Evolutionary conservation across 176 grass and related monocot species (phyloP).

Genomic region (Triticum monococcum): DNA sequence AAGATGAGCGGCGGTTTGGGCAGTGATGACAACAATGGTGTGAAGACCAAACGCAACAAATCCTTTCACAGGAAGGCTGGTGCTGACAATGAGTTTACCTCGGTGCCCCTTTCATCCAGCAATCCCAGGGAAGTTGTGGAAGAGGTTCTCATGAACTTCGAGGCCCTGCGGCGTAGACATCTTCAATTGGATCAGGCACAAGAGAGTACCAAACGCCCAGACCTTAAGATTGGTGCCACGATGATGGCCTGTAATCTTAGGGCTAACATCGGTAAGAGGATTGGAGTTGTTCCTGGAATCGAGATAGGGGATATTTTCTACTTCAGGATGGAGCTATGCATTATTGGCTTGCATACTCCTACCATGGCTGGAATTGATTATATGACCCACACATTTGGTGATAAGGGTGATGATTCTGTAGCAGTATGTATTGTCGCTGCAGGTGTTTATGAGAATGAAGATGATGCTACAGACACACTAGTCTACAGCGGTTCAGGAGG

Average conservation of each 20-base stretch:
- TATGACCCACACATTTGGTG: constrained; percentile 58
- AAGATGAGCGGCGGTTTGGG: constrained; percentile 7
- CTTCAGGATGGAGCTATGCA: constrained; percentile 84
- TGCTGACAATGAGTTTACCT: constrained; percentile 27
- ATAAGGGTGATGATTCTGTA: constrained; percentile 75
- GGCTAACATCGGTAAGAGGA: constrained; percentile 63
- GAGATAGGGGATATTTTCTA: constrained; percentile 95
- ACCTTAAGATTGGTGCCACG: constrained; percentile 67
- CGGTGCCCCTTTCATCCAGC: constrained; percentile 38
- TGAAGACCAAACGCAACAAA: constrained; percentile 45
- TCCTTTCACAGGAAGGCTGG: constrained; percentile 27
- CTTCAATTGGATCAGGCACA: constrained; percentile 77
- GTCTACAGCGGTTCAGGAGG: constrained; percentile 87
- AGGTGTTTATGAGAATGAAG: constrained; percentile 87
- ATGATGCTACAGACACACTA: constrained; percentile 75
- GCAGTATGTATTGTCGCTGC: constrained; percentile 87
- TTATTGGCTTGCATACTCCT: constrained; percentile 78
- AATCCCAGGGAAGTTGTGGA: constrained; percentile 71
- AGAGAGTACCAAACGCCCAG: constrained; percentile 57
- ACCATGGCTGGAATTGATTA: constrained; percentile 98
- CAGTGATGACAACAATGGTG: constrained; percentile 10
- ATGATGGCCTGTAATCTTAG: constrained; percentile 61
- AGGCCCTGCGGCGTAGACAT: constrained; percentile 74
- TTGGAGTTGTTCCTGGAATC: constrained; percentile 71
- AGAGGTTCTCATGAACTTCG: constrained; percentile 73